phyloP scores from a whole-genome alignment of 1,284 basidiomycete species.

The Boletus semigastroideus region DNA sequence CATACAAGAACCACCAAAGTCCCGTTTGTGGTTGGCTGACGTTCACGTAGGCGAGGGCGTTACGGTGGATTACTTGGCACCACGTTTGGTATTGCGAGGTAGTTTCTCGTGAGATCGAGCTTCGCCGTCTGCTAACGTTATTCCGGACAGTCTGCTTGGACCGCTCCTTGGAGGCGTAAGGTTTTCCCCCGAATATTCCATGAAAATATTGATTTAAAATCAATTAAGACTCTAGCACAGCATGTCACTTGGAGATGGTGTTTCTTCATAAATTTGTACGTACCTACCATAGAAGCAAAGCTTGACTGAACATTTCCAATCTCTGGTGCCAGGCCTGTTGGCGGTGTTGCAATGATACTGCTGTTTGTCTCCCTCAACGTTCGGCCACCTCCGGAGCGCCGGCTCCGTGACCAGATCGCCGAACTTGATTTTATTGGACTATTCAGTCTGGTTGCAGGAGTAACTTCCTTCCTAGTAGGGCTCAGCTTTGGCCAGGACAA shows the following conservation, averaged over 20 bases:
- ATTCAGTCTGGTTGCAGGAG: constrained; percentile 65
- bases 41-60: constrained; percentile 60
- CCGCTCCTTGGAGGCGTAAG: constrained; percentile 73
- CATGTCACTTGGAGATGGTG: constrained; percentile 79
- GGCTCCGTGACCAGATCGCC: constrained; percentile 55
- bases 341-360: constrained; percentile 66
- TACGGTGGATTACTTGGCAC: constrained; percentile 76
- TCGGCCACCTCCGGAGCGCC: constrained; percentile 64
- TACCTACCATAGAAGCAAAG: background rate
- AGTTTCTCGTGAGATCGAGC: background rate
- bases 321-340: constrained; percentile 55
- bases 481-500: constrained; percentile 72
- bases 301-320: background rate
- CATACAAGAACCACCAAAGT: background rate
- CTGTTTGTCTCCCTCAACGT: constrained; percentile 83
- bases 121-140: constrained; percentile 1
- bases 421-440: constrained; percentile 82
- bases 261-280: constrained; percentile 73
- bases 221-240: constrained; percentile 57
- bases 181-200: too few species aligned
- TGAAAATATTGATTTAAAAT: too few species aligned
- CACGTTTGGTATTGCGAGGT: constrained; percentile 66
- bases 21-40: constrained; percentile 1
- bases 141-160: constrained; percentile 57
- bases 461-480: constrained; percentile 79